phyloP scores from a whole-genome alignment of 768 basidiomycete genomes.

The Panaeolus papilionaceus region DNA sequence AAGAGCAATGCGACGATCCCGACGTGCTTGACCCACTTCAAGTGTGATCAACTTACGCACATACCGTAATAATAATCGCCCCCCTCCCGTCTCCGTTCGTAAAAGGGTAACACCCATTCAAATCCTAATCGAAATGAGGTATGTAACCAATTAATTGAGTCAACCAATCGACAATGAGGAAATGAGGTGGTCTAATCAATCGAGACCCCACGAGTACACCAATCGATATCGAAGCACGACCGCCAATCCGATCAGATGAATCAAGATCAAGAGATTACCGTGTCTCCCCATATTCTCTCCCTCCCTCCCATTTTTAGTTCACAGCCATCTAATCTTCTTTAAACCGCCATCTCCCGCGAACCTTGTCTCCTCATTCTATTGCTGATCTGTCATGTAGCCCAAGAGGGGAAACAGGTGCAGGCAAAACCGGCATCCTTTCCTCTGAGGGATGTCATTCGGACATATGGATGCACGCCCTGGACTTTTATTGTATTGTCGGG shows the following conservation, averaged over 20 bases:
- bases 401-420: neutral
- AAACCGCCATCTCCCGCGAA: constrained; percentile 14
- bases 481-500: neutral
- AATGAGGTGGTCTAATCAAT: constrained; percentile 12
- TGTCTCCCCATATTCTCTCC: neutral
- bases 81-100: constrained; percentile 2
- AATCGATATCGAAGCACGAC: constrained; percentile 14
- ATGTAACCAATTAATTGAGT: constrained; percentile 4
- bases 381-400: neutral
- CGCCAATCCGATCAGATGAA: constrained; percentile 32
- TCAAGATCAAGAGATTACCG: constrained; percentile 29
- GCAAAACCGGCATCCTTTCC: neutral
- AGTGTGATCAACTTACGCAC: neutral
- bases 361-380: constrained; percentile 1
- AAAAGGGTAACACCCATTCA: constrained; percentile 9
- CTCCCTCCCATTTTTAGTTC: constrained; percentile 7
- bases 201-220: constrained; percentile 13
- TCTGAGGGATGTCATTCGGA: neutral
- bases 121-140: constrained; percentile 12
- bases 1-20: neutral
- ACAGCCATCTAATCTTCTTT: neutral
- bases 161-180: constrained; percentile 2
- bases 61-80: constrained; percentile 12
- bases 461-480: neutral
- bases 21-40: neutral